phyloP scores from a whole-genome alignment of 495 filamentous ascomycete genomes.

The Opeltia flavorubescens region DNA sequence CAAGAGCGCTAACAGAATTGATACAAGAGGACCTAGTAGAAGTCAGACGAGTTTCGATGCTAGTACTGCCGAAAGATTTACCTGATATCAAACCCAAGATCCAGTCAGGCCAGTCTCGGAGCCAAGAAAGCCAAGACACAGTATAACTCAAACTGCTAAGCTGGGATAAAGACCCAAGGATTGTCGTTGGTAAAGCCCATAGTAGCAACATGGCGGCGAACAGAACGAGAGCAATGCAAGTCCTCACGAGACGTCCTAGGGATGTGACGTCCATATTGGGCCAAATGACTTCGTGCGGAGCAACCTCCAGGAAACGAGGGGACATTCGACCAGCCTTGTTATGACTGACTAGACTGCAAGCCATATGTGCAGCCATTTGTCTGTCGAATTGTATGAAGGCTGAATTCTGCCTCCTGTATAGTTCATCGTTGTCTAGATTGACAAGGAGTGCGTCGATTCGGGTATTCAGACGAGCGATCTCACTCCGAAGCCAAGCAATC shows the following conservation, averaged over 20 bases:
- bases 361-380: conserved; percentile 95
- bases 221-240: conserved; percentile 46
- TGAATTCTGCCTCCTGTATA: conserved; percentile 62
- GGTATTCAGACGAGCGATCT: conserved; percentile 74
- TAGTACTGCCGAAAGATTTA: conserved; percentile 58
- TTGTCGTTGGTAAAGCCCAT: conserved; percentile 87
- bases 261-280: conserved; percentile 93
- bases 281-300: conserved; percentile 89
- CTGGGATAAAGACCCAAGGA: conserved; percentile 72
- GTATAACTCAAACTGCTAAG: conserved; percentile 52
- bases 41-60: conserved; percentile 22
- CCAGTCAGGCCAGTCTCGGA: conserved; percentile 47
- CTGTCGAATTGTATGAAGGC: conserved; percentile 98
- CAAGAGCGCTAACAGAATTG: conserved; percentile 29
- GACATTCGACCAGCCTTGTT: conserved; percentile 90
- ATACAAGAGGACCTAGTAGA: conserved; percentile 10
- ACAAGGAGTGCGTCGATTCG: conserved; percentile 86
- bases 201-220: conserved; percentile 70
- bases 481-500: conserved; percentile 78
- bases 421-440: conserved; percentile 68
- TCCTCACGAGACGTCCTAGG: conserved; percentile 77
- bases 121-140: conserved; percentile 58
- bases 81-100: conserved; percentile 67
- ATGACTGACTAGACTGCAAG: conserved; percentile 80
- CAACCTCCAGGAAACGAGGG: conserved; percentile 81